Evolutionary conservation across 139 green algal genomes (phyloP).

Genomic region (Pleodorina starrii): DNA sequence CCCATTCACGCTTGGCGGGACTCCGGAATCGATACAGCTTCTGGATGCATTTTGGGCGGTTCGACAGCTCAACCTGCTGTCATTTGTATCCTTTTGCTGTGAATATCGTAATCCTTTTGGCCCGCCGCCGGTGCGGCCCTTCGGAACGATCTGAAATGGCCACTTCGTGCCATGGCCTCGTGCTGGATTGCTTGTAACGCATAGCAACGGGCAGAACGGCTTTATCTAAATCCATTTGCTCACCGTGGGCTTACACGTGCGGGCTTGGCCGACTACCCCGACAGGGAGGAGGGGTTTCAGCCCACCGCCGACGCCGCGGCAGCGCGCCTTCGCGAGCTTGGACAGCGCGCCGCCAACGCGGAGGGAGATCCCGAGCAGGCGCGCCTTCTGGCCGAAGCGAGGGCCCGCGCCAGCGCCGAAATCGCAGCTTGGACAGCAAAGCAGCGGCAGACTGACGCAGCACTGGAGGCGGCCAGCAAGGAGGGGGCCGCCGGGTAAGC

Average conservation of each 20-base stretch:
- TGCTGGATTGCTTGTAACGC: too few species aligned
- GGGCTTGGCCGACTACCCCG: too few species aligned
- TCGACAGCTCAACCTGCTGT: too few species aligned
- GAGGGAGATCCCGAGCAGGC: conserved; percentile 7
- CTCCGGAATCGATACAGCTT: background rate
- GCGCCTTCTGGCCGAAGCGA: background rate
- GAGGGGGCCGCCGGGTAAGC: background rate
- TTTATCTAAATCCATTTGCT: too few species aligned
- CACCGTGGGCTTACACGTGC: too few species aligned
- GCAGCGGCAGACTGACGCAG: conserved; percentile 18
- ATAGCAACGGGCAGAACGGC: too few species aligned
- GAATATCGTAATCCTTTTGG: background rate
- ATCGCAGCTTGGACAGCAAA: conserved; percentile 7
- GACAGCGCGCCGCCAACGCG: background rate
- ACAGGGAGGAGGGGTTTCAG: conserved; percentile 1
- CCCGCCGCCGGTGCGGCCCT: too few species aligned
- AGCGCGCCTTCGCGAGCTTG: conserved; percentile 9
- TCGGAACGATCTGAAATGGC: background rate
- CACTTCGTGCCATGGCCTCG: too few species aligned
- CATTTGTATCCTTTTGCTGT: too few species aligned
- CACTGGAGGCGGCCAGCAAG: background rate
- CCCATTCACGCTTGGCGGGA: background rate
- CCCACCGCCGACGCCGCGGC: background rate
- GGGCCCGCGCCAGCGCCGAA: background rate
- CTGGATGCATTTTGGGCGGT: background rate